Base-by-base conservation (phyloP, 2,329 filamentous ascomycete genomes). In the Endocalyx cinctus region DNA sequence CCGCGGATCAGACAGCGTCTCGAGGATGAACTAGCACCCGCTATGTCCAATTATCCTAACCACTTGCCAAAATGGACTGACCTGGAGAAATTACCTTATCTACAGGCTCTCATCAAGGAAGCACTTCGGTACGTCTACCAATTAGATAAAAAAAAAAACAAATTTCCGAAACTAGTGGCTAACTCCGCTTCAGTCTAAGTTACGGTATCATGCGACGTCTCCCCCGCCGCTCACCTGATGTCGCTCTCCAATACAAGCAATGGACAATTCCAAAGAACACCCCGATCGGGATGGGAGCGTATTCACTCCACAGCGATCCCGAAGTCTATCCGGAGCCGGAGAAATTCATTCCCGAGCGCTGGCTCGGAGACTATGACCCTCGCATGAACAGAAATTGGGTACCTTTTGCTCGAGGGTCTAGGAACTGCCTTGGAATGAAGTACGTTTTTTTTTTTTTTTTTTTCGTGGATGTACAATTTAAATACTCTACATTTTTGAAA, bases 201-300 rank as follows among this genome's bases (percentile, higher is more conserved):
- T 64, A 62, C 7, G 62, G 59, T 1, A 55, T 62, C 1, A 42
- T 46, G 25, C 51, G 26, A 6, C 28, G 34, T 14, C 23, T 36
- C 16, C 28, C 34, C 10, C 34, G 35, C 11, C n/a, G 23, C 10
- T 37, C 27, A 6, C 35, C 35, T 18, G 16, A 37, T 14, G 8
- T 29, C n/a, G 17, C 18, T 10, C 20, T 37, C 3, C 20, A 50
- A 2, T 60, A 55, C 30, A 39, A 48, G 10, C 38, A 44, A 5
- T 53, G 56, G 41, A 34, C 43, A 2, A 59, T 64, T 15, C 59
- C 55, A 6, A 32, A 41, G 1, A 42, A 48, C 6, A 54, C 50
- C 0, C 55, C 63, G 1, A 51, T 68, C 4, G 51, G 58, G 17
- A 63, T 63, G 58, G 58, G 59, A 3, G 51, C 52, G 11, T 49